phyloP scores from a whole-genome alignment of 805 yeast genomes.

The Suhomyces pyralidae region DNA sequence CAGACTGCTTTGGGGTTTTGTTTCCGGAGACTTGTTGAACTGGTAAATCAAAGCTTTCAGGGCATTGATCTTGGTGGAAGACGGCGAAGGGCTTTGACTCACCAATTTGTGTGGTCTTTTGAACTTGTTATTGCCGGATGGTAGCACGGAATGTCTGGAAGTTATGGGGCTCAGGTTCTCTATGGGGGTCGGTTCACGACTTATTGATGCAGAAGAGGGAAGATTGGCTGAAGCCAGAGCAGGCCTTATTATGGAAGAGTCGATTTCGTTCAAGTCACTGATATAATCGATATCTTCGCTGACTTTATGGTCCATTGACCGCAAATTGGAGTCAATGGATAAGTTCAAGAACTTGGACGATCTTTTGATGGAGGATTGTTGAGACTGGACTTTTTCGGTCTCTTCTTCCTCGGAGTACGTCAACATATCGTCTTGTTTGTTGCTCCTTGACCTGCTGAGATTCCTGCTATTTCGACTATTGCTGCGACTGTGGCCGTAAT shows the following conservation, averaged over 20 bases:
- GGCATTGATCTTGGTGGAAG: slow-evolving; percentile 12
- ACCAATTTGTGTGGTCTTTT: slow-evolving; percentile 44
- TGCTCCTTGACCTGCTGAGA: not conserved
- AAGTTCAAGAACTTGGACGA: slow-evolving; percentile 42
- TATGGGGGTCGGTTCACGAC: slow-evolving; percentile 9
- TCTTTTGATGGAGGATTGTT: slow-evolving; percentile 32
- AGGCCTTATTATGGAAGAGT: slow-evolving; percentile 13
- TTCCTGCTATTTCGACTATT: not conserved
- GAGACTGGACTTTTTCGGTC: slow-evolving; percentile 11
- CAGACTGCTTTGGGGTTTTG: not conserved
- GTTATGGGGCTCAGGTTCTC: slow-evolving; percentile 11
- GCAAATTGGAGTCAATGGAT: slow-evolving; percentile 31
- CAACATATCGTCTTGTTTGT: slow-evolving; percentile 3
- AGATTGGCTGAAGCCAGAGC: not conserved
- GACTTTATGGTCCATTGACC: slow-evolving; percentile 5
- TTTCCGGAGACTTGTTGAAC: slow-evolving; percentile 8
- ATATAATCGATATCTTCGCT: slow-evolving; percentile 22
- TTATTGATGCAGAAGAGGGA: slow-evolving; percentile 5
- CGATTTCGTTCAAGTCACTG: slow-evolving; percentile 26
- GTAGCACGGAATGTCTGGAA: slow-evolving; percentile 10
- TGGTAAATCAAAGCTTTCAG: slow-evolving; percentile 9
- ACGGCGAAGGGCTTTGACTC: slow-evolving; percentile 44
- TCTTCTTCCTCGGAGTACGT: slow-evolving; percentile 7
- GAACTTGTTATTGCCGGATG: slow-evolving; percentile 27
- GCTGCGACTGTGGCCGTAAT: not conserved